Evolutionary conservation across 306 rosid genomes (phyloP), one percentile per base, ranked within the genome.

Genomic region (Prunus mira): DNA sequence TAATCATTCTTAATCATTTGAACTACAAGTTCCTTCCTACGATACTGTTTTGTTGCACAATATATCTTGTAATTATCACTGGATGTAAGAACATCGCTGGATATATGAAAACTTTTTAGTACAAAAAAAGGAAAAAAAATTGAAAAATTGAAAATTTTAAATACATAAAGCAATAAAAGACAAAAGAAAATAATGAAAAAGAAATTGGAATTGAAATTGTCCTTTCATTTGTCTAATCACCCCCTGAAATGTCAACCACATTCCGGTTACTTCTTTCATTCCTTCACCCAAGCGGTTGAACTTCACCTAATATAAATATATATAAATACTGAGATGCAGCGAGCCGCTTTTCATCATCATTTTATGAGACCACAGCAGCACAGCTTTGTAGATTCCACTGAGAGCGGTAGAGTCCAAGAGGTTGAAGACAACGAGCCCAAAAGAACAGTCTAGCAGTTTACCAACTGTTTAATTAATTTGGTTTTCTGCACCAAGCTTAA

Each of bases 271-370:
- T 78, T 73, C 73, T 84, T 78, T 71, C 80, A 71, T 18, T 84
- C 79, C 24, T 75, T 58, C 61, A 18, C 38, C 24, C 68, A 71
- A 71, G 76, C 41, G 51, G 52, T 69, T 75, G 28, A 65, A 72
- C 74, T 55, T 55, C 66, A 71, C 58, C 78, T 46, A 14, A 56
- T 50, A 75, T 50, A 60, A 34, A 52, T 65, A 55, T 27, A 79
- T 90, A 95, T 92, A 95, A 88, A 94, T 86, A 88, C 78, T 25
- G 73, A 79, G 88, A 95, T 80, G 90, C 79, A 74, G 89, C 95
- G 85, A 83, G 86, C 79, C 93, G 88, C 87, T 89, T 79, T 84
- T n/a, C 69, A 65, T 34, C 84, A 86, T 89, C 88, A 84, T 90
- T 79, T 82, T 75, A 80, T 83, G 77, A 69, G 79, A 76, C 75